These are phyloP conservation scores for Nicotiana paniculata DNA, from an alignment of 257 asterid species.

Conservation along the genomic window DNA sequence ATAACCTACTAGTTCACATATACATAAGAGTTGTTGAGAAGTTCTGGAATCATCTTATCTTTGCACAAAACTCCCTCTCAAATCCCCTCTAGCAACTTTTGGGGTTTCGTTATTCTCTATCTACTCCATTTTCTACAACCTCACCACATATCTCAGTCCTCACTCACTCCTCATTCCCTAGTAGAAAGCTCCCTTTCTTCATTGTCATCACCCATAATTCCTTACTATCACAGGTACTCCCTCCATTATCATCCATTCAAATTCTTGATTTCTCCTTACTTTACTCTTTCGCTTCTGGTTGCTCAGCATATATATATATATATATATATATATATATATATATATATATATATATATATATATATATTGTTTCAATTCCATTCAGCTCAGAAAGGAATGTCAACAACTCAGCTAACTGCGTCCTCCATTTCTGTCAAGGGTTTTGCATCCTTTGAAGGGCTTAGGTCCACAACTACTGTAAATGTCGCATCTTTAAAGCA, in stretches of 20 bases:
- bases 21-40: not conserved
- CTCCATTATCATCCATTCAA: not conserved
- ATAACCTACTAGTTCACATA: too few species aligned
- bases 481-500: slow-evolving; percentile 40
- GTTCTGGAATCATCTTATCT: slow-evolving; percentile 9
- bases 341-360: too few species aligned
- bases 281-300: not conserved
- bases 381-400: slow-evolving; percentile 46
- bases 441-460: slow-evolving; percentile 73
- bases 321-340: too few species aligned
- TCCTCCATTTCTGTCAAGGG: slow-evolving; percentile 67
- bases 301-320: too few species aligned
- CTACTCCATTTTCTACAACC: not conserved
- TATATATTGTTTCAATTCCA: not conserved
- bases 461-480: slow-evolving; percentile 44
- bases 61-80: not conserved
- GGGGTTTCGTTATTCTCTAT: slow-evolving; percentile 60
- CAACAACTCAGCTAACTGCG: slow-evolving; percentile 67
- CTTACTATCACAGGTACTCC: not conserved
- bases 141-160: too few species aligned
- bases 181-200: not conserved
- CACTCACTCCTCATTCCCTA: not conserved
- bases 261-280: not conserved
- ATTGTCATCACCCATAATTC: not conserved
- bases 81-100: slow-evolving; percentile 20